Conservation (phyloP, 2,329 filamentous ascomycete genomes). For the Colletotrichum liaoningense region DNA sequence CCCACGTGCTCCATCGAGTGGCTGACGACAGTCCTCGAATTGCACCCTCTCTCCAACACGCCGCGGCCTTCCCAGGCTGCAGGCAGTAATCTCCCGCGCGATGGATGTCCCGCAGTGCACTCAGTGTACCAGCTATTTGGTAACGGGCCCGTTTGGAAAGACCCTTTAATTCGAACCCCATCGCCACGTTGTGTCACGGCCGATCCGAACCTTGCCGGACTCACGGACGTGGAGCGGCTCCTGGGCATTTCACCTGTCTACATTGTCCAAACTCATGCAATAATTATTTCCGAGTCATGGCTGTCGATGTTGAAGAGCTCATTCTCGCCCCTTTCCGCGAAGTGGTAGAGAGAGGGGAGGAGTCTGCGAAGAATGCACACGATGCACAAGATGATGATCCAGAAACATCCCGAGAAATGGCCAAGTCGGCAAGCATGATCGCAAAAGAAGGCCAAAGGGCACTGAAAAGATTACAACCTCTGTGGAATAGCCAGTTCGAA, state of each 20-base stretch:
- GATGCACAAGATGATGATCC: slow-evolving; percentile 38
- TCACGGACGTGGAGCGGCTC: not conserved
- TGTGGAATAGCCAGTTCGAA: slow-evolving; percentile 50
- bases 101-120: not conserved
- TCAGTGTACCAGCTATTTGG: not conserved
- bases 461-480: slow-evolving; percentile 48
- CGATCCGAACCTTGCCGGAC: slow-evolving; percentile 11
- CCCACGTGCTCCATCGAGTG: slow-evolving; percentile 28
- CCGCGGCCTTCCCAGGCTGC: not conserved
- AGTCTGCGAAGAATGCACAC: slow-evolving; percentile 48
- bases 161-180: not conserved
- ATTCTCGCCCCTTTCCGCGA: slow-evolving; percentile 48
- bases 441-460: slow-evolving; percentile 51
- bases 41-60: not conserved
- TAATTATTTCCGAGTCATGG: slow-evolving; percentile 6
- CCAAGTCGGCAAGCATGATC: slow-evolving; percentile 46
- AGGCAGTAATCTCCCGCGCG: not conserved
- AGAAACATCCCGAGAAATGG: slow-evolving; percentile 43
- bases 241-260: slow-evolving; percentile 3
- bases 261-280: not conserved
- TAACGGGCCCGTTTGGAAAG: not conserved
- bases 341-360: slow-evolving; percentile 51
- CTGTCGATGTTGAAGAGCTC: slow-evolving; percentile 32
- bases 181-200: slow-evolving; percentile 7
- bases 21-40: not conserved